A percentile compares a stretch with the other conserved stretches of the same genome.
Conservation (phyloP, 2,329 filamentous ascomycete species). For the Ophioceras dolichostomum region DNA sequence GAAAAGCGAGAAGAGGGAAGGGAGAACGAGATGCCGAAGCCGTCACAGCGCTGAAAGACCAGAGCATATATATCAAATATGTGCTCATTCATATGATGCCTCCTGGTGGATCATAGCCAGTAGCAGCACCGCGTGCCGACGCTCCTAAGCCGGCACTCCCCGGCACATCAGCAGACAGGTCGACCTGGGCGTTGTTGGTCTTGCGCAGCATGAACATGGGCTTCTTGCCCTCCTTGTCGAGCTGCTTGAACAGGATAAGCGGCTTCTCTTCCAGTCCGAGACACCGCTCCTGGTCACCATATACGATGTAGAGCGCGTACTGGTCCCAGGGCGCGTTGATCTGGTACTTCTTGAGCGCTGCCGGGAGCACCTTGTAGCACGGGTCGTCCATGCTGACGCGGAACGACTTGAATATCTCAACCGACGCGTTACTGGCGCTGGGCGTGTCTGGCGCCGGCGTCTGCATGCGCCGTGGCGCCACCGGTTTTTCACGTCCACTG, state of each 20-base stretch:
- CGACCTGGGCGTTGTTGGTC: slow-evolving; percentile 41
- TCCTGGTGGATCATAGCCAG: slow-evolving; percentile 44
- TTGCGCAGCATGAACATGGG: slow-evolving; percentile 97
- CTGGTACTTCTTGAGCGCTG: slow-evolving; percentile 94
- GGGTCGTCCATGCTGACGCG: slow-evolving; percentile 96
- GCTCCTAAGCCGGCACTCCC: slow-evolving; percentile 39
- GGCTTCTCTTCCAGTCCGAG: slow-evolving; percentile 87
- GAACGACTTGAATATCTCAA: slow-evolving; percentile 99
- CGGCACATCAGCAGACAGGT: slow-evolving; percentile 29
- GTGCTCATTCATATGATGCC: slow-evolving; percentile 40
- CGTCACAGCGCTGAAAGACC: too few relatives aligned
- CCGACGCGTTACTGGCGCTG: slow-evolving; percentile 43
- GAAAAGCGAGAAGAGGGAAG: too few relatives aligned
- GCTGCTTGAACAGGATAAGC: slow-evolving; percentile 89
- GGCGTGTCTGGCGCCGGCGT: slow-evolving; percentile 52
- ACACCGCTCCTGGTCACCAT: slow-evolving; percentile 95
- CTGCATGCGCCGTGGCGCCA: slow-evolving; percentile 43
- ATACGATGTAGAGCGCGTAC: slow-evolving; percentile 95
- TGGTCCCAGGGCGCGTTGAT: slow-evolving; percentile 97
- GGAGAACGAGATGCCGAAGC: too few relatives aligned
- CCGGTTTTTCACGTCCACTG: slow-evolving; percentile 22
- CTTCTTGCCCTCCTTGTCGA: slow-evolving; percentile 94
- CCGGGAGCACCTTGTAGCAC: slow-evolving; percentile 92
- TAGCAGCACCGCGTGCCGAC: slow-evolving; percentile 29
- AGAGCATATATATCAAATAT: too few relatives aligned